These are phyloP conservation scores for Globisporangium middletonii DNA, from an alignment of 352 stramenopile genomes.

Conservation along the genomic window DNA sequence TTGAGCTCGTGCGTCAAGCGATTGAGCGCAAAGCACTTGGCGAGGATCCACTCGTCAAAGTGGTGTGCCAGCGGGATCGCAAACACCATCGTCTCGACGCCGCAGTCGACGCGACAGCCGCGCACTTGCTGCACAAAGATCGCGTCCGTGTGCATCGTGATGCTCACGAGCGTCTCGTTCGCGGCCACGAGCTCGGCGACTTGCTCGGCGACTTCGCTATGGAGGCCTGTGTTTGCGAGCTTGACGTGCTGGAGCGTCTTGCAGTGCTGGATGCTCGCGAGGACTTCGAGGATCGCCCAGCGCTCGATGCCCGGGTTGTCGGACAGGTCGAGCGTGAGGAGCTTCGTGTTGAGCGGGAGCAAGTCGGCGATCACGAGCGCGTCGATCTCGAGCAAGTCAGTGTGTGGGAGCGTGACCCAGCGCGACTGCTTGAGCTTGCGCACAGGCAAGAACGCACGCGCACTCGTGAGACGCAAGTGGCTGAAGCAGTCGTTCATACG, in stretches of 20 bases:
- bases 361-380: conserved; percentile 53
- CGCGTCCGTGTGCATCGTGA: conserved; percentile 43
- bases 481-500: conserved; percentile 51
- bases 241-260: conserved; percentile 47
- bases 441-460: conserved; percentile 37
- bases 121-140: conserved; percentile 49
- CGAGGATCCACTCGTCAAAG: conserved; percentile 63
- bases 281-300: conserved; percentile 42
- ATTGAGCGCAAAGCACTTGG: conserved; percentile 63
- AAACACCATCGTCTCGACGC: conserved; percentile 25
- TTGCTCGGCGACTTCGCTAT: conserved; percentile 47
- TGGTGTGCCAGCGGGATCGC: conserved; percentile 25
- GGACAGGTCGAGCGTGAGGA: conserved; percentile 64
- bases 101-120: conserved; percentile 22
- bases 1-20: conserved; percentile 58
- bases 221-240: conserved; percentile 51
- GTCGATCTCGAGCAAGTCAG: conserved; percentile 49
- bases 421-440: conserved; percentile 59
- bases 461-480: conserved; percentile 31
- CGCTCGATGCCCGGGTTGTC: conserved; percentile 46
- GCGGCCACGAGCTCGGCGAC: conserved; percentile 46
- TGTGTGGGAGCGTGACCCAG: conserved; percentile 36
- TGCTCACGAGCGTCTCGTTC: conserved; percentile 54
- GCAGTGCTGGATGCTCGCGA: conserved; percentile 47
- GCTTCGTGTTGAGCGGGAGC: conserved; percentile 39